Evolutionary conservation across 140 eudicot species (phyloP).

Genomic region (Oenanthe javanica): DNA sequence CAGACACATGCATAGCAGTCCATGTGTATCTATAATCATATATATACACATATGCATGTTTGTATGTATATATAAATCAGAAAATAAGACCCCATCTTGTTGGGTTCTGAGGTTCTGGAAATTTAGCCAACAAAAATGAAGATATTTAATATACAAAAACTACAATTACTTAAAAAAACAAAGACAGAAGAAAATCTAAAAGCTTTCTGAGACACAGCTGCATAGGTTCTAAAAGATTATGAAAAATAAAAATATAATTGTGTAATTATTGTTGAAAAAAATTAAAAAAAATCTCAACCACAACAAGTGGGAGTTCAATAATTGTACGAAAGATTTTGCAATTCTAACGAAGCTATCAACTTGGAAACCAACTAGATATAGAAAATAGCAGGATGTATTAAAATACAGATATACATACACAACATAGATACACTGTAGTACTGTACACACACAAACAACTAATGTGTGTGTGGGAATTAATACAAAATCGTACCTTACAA

Average conservation of each 20-base stretch:
- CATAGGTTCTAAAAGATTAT: neutral
- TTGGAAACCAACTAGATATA: constrained; percentile 15
- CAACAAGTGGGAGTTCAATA: neutral
- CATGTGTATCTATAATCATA: neutral
- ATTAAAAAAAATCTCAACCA: neutral
- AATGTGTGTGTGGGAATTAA: neutral
- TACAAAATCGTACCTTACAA: constrained; percentile 42
- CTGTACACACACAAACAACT: neutral
- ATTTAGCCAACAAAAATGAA: constrained; percentile 27
- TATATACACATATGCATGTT: neutral
- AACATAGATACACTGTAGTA: neutral
- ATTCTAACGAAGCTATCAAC: constrained; percentile 15
- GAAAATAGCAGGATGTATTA: neutral
- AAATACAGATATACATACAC: neutral
- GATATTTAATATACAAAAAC: constrained; percentile 32
- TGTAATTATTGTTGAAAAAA: neutral
- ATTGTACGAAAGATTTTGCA: neutral
- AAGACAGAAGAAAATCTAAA: neutral
- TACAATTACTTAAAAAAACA: neutral
- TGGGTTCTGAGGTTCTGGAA: constrained; percentile 25
- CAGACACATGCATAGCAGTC: neutral
- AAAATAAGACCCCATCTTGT: neutral
- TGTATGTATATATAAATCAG: neutral
- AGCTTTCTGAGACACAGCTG: neutral
- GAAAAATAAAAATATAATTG: neutral